Percentiles rank a stretch among this genome's conserved stretches.
These are phyloP conservation scores for Ceratobasidium sp. DNA, from an alignment of 1,284 basidiomycete species.

Conservation along the genomic window DNA sequence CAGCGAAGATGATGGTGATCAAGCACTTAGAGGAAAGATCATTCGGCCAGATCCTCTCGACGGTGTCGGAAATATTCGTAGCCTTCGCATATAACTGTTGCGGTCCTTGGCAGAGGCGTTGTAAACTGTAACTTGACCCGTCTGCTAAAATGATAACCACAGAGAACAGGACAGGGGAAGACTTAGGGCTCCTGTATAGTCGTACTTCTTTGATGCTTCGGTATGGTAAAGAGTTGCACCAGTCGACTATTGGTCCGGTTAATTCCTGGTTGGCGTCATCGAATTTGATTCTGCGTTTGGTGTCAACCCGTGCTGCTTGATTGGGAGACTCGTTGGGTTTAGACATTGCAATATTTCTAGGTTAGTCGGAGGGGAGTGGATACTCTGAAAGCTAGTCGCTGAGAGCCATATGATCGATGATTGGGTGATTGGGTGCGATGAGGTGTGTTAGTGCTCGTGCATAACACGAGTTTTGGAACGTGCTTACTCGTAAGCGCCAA, in stretches of 20 bases:
- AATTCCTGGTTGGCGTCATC: not conserved
- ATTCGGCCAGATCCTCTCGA: not conserved
- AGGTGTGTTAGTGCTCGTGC: too few species aligned
- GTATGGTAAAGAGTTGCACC: not conserved
- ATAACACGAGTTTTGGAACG: too few species aligned
- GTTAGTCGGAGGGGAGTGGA: too few species aligned
- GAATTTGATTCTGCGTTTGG: not conserved
- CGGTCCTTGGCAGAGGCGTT: not conserved
- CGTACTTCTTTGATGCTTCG: not conserved
- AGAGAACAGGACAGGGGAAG: not conserved
- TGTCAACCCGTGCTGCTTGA: not conserved
- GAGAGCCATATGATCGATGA: not conserved
- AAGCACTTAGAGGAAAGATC: not conserved
- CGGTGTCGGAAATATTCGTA: not conserved
- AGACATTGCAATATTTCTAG: not conserved
- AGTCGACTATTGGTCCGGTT: constrained; percentile 9
- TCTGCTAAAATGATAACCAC: not conserved
- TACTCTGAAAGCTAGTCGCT: not conserved
- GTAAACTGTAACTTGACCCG: not conserved
- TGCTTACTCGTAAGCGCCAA: too few species aligned
- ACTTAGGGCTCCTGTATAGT: not conserved
- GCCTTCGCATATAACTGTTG: not conserved
- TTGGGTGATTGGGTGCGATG: too few species aligned
- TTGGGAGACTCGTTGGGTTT: not conserved
- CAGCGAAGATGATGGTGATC: not conserved